Conservation (phyloP, 345 rosid species). For the Syzygium oleosum region DNA sequence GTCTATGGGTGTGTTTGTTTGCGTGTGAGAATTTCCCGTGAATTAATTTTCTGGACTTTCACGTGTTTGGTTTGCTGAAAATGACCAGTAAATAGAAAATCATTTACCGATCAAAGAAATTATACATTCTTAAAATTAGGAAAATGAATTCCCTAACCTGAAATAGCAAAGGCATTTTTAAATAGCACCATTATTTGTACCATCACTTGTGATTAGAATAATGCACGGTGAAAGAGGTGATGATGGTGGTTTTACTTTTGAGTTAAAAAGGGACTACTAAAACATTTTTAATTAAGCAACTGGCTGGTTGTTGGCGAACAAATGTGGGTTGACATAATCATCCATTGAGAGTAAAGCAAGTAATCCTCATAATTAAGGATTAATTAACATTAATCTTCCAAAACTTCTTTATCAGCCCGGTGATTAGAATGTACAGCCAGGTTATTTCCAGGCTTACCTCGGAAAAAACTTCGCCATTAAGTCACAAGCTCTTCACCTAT, state of each 20-base stretch:
- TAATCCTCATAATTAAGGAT: background rate
- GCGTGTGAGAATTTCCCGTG: background rate
- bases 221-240: background rate
- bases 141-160: background rate
- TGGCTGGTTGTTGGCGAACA: background rate
- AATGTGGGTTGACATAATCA: background rate
- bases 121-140: background rate
- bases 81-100: background rate
- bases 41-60: background rate
- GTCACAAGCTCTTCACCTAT: background rate
- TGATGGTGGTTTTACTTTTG: background rate
- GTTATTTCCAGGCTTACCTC: background rate
- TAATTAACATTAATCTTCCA: background rate
- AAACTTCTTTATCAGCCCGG: background rate
- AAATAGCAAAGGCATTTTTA: background rate
- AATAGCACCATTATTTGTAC: background rate
- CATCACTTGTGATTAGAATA: background rate
- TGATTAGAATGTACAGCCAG: background rate
- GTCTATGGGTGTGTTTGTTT: background rate
- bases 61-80: too few relatives aligned
- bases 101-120: background rate
- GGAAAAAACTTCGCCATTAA: background rate
- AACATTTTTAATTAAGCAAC: background rate
- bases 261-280: background rate
- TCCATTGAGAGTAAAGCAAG: background rate